Percentiles rank a stretch among this genome's conserved stretches.
phyloP scores from a whole-genome alignment of 2,329 filamentous ascomycete genomes.

The Colletotrichum chlorophyti region DNA sequence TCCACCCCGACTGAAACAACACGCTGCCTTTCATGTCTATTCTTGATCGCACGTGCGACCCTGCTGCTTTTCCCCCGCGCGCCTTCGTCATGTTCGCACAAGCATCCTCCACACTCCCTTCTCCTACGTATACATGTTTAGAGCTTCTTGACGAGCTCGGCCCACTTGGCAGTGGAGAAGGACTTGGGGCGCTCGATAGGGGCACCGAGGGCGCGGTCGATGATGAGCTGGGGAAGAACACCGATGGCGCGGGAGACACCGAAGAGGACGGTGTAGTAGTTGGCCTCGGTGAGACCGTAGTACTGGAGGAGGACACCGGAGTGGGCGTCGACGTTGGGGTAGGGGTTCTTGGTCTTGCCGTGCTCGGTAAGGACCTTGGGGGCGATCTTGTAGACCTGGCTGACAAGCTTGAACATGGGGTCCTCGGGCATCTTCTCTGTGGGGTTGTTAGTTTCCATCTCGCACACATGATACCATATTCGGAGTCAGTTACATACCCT shows the following conservation, averaged over 20 bases:
- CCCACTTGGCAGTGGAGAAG: constrained; percentile 96
- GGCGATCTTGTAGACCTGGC: constrained; percentile 99
- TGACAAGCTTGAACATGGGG: constrained; percentile 99
- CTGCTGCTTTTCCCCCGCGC: constrained; percentile 21
- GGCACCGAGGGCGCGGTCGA: constrained; percentile 95
- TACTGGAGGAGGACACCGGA: constrained; percentile 99
- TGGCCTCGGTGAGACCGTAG: constrained; percentile 98
- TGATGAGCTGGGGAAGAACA: constrained; percentile 99
- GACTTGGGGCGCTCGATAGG: constrained; percentile 99
- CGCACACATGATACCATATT: too few species aligned
- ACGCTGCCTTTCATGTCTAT: constrained; percentile 29
- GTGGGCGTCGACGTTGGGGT: constrained; percentile 98
- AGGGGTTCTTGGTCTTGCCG: constrained; percentile 99
- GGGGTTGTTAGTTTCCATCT: constrained; percentile 37
- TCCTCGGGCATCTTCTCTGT: constrained; percentile 87
- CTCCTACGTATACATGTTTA: constrained; percentile 56
- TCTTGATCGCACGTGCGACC: constrained; percentile 24
- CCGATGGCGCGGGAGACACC: constrained; percentile 97
- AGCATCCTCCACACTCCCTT: neutral
- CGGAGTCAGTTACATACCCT: too few species aligned
- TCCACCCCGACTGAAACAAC: constrained; percentile 31
- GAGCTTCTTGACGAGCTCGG: constrained; percentile 91
- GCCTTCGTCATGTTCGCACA: constrained; percentile 8
- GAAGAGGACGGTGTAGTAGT: constrained; percentile 99
- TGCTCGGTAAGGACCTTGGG: constrained; percentile 98